A percentile compares a stretch with the other conserved stretches of the same genome.
Evolutionary conservation across 1,139 yeast species (phyloP).

Genomic region (Sugiyamaella neomexicana): DNA sequence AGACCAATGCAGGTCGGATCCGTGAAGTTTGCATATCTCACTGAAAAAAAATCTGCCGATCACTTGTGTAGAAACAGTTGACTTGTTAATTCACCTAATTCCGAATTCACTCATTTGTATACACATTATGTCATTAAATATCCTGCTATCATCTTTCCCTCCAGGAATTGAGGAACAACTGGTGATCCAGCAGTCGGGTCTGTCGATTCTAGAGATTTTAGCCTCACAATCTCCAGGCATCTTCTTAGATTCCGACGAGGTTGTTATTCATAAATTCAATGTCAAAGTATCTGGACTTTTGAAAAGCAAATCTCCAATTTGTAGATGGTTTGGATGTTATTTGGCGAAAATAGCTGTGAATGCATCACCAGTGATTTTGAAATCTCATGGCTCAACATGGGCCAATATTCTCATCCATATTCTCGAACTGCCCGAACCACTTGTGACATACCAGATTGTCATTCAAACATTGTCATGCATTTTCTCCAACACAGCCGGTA

Average conservation of each 20-base stretch:
- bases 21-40: too few relatives aligned
- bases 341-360: constrained; percentile 36
- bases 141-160: constrained; percentile 9
- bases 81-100: too few relatives aligned
- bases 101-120: background rate
- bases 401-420: constrained; percentile 56
- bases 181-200: constrained; percentile 6
- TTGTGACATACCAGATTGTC: constrained; percentile 50
- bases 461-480: constrained; percentile 52
- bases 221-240: constrained; percentile 8
- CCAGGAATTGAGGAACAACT: constrained; percentile 12
- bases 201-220: constrained; percentile 8
- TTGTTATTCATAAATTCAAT: constrained; percentile 34
- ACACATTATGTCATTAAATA: constrained; percentile 7
- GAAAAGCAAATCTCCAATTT: constrained; percentile 35
- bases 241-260: constrained; percentile 9
- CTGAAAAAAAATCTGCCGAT: constrained; percentile 3
- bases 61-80: background rate
- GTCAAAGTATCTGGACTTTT: constrained; percentile 42
- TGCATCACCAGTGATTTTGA: constrained; percentile 36
- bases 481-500: constrained; percentile 64
- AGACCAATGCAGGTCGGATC: too few relatives aligned
- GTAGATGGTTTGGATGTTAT: constrained; percentile 40
- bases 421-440: constrained; percentile 53
- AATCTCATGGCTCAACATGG: constrained; percentile 57